Percentiles rank a stretch among this genome's conserved stretches.
phyloP scores from a whole-genome alignment of 2,329 filamentous ascomycete genomes.

The Nemania diffusa region DNA sequence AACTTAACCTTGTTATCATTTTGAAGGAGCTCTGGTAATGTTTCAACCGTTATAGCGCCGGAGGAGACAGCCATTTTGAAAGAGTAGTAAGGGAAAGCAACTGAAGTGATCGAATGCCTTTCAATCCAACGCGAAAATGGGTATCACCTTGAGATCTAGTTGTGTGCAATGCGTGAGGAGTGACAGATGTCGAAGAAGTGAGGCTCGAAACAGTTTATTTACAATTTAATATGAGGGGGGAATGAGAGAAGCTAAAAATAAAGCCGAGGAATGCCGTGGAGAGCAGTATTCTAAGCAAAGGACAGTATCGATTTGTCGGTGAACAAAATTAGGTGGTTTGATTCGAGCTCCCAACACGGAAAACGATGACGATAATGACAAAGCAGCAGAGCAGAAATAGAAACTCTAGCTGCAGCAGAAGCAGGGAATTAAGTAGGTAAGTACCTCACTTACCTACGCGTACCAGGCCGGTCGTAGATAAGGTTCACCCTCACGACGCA shows the following conservation, averaged over 20 bases:
- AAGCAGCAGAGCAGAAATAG: not conserved
- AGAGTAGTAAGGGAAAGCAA: not conserved
- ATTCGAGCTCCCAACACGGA: not conserved
- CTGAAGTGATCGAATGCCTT: not conserved
- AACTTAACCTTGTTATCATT: conserved; percentile 79
- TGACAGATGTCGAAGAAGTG: not conserved
- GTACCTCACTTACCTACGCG: not conserved
- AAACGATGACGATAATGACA: conserved; percentile 23
- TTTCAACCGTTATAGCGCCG: conserved; percentile 63
- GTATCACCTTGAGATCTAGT: not conserved
- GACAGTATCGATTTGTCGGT: conserved; percentile 16
- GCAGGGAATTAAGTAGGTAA: conserved; percentile 5
- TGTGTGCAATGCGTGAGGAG: not conserved
- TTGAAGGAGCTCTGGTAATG: conserved; percentile 69
- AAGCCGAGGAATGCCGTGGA: not conserved
- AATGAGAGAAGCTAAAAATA: not conserved
- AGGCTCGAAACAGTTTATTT: conserved; percentile 2
- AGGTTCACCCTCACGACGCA: not conserved
- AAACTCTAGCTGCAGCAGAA: not conserved
- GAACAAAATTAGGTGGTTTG: conserved; percentile 12
- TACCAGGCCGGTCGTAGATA: not conserved
- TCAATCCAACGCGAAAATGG: not conserved
- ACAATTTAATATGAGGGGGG: not conserved
- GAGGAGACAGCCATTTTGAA: conserved; percentile 42
- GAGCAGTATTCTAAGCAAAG: not conserved